Evolutionary conservation across 768 basidiomycete species (phyloP).

Genomic region (Cystobasidiopsis lactophilus): DNA sequence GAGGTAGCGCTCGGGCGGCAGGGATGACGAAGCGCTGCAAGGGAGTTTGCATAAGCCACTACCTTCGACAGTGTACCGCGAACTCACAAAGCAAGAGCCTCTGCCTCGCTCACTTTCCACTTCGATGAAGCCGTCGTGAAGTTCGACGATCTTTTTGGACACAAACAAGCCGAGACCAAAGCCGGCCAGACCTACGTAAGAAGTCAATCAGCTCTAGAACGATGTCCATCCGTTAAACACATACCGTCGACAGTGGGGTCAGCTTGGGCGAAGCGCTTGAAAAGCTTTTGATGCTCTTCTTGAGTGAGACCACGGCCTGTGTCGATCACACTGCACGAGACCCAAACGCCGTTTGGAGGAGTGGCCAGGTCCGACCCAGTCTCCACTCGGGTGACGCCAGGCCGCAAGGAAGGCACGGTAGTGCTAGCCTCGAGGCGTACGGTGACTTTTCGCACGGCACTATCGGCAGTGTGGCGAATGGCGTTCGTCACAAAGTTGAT

Average conservation of each 20-base stretch:
- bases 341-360: neutral
- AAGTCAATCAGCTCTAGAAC: no score
- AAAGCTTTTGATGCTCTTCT: neutral
- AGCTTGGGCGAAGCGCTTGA: neutral
- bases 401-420: neutral
- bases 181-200: no score
- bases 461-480: no score
- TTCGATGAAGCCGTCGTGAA: constrained; percentile 14
- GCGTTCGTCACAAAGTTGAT: no score
- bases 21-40: constrained; percentile 15
- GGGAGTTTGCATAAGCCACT: no score
- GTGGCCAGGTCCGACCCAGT: neutral
- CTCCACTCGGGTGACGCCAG: neutral
- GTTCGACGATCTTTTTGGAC: constrained; percentile 14
- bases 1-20: neutral
- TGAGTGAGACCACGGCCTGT: neutral
- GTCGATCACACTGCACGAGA: neutral
- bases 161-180: constrained; percentile 15
- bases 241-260: no score
- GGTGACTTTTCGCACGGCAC: no score
- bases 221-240: no score
- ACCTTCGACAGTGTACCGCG: no score
- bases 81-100: constrained; percentile 11
- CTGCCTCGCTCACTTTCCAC: neutral
- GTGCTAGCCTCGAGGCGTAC: neutral